Base-by-base conservation (phyloP, 352 stramenopile species). In the Aphanomyces euteiches region DNA sequence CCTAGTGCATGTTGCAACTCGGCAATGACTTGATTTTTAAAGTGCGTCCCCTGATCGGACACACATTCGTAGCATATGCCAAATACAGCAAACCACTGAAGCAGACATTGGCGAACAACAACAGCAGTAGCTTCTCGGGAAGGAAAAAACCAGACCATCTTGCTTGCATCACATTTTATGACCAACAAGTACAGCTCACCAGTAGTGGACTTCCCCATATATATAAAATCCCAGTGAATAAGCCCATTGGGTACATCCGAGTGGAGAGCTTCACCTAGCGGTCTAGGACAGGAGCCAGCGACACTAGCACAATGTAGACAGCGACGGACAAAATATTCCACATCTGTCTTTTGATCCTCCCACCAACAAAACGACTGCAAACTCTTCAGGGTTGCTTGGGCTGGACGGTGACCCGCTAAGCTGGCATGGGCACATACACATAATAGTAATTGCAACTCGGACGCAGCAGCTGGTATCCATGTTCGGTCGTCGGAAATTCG, bases 1-100 rank as follows among this genome's bases (percentile, higher is more conserved):
- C n/a, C n/a, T n/a, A 68, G 37, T n/a, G 64, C 56, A 28, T 41
- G 40, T 6, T 48, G 19, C 6, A 73, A 19, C 56, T 73, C 68
- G 39, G 54, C 41, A 21, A 73, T 53, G 3, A 73, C 59, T 48
- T 63, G 36, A 39, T 63, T 74, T 54, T 74, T 74, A 61, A 74
- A 74, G 47, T 74, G 58, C 19, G 69, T 72, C 15, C 39, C 69
- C 61, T 70, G 69, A 37, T 74, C 69, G 43, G 58, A 70, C 38
- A 74, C 58, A 59, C 69, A 74, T 17, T 47, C 21, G 7, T 53
- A 56, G 38, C 34, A 65, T 8, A 73, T 36, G 10, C 68, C 68
- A 60, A 73, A 73, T 10, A 64, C 39, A 10, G 43, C 47, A 48
- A 73, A 73, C 63, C 68, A 73, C 47, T 73, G 45, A 5, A 72